A percentile compares a stretch with the other conserved stretches of the same genome.
phyloP scores from a whole-genome alignment of 306 rosid species.

The Acacia confusa region DNA sequence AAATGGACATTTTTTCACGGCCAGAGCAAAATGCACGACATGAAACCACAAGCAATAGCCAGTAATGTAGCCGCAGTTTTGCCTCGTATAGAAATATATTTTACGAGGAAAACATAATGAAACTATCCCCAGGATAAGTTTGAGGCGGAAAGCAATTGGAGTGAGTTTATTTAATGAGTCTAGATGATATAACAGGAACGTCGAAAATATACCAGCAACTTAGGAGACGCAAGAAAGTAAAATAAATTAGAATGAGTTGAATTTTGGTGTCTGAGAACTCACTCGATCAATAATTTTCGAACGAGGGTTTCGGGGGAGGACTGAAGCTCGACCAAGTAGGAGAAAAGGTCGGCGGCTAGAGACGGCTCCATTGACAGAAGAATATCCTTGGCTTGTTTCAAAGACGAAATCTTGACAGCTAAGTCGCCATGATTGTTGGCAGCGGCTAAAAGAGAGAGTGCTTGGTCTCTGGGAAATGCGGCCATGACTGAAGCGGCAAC shows the following conservation, averaged over 20 bases:
- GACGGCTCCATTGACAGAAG: slow-evolving; percentile 69
- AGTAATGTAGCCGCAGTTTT: slow-evolving; percentile 8
- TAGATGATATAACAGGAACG: neutral
- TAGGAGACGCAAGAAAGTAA: neutral
- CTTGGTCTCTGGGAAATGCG: slow-evolving; percentile 60
- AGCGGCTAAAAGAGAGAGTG: slow-evolving; percentile 85
- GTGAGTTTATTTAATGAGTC: neutral
- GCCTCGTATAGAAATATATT: slow-evolving; percentile 9
- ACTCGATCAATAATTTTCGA: slow-evolving; percentile 81
- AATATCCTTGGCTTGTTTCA: slow-evolving; percentile 73
- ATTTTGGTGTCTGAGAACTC: slow-evolving; percentile 42
- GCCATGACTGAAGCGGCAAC: slow-evolving; percentile 53
- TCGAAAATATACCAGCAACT: neutral
- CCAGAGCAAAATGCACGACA: neutral
- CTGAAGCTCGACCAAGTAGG: slow-evolving; percentile 89
- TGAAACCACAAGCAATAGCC: neutral
- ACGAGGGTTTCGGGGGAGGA: slow-evolving; percentile 79
- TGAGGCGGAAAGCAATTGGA: neutral
- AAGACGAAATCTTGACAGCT: slow-evolving; percentile 74
- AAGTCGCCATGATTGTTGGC: slow-evolving; percentile 96
- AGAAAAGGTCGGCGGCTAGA: slow-evolving; percentile 66
- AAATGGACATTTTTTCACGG: neutral
- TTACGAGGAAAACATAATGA: neutral
- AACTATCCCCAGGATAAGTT: neutral
- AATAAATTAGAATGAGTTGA: neutral